Evolutionary conservation across 345 rosid species (phyloP).

Genomic region (Populus davidiana): DNA sequence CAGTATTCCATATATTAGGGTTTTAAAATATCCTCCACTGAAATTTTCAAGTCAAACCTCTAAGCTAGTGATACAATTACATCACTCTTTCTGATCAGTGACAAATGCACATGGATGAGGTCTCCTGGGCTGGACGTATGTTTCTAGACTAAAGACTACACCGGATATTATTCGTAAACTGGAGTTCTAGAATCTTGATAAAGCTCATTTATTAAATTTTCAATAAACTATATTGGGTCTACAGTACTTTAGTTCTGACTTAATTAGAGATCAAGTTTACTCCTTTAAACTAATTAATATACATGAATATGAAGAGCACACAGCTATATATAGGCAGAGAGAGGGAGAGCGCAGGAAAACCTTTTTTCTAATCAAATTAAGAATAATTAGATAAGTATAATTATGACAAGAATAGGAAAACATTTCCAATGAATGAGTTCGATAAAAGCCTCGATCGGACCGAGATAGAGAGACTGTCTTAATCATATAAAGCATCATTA

Average conservation of each 20-base stretch:
- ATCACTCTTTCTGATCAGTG: neutral
- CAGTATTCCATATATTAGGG: neutral
- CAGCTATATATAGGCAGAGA: too few species aligned
- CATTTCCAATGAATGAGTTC: neutral
- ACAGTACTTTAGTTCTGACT: too few species aligned
- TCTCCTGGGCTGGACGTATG: neutral
- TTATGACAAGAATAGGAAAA: neutral
- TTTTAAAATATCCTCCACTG: neutral
- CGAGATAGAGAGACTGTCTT: neutral
- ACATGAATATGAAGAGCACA: too few species aligned
- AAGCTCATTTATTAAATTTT: neutral
- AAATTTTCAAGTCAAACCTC: neutral
- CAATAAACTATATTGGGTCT: too few species aligned
- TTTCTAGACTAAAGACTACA: neutral
- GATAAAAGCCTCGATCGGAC: neutral
- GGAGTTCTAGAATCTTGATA: neutral
- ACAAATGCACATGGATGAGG: neutral
- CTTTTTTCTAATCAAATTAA: neutral
- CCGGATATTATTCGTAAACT: neutral
- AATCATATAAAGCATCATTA: constrained; percentile 8
- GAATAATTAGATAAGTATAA: neutral
- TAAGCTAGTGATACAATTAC: neutral
- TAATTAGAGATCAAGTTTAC: too few species aligned
- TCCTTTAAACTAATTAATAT: too few species aligned
- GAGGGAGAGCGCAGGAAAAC: too few species aligned